phyloP scores from a whole-genome alignment of 2,329 filamentous ascomycete species.

The Talaromyces sp. region DNA sequence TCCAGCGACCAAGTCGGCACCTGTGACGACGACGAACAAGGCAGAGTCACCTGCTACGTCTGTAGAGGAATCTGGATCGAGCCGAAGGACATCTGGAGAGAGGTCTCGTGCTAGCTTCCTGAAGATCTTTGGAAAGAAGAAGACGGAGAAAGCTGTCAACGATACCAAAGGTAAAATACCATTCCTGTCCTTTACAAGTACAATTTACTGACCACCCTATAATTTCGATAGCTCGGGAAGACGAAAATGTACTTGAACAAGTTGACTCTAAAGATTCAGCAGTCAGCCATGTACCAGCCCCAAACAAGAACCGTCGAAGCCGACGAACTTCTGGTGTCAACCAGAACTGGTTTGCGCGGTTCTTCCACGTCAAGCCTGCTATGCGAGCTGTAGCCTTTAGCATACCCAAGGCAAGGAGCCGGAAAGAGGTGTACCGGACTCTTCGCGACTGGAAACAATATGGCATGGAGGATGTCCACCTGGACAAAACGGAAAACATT shows the following conservation, averaged over 20 bases:
- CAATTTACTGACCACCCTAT: neutral
- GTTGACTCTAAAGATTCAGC: slow-evolving; percentile 4
- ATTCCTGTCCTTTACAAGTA: neutral
- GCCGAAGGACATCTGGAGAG: slow-evolving; percentile 16
- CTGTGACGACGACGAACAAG: slow-evolving; percentile 19
- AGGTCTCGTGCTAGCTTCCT: slow-evolving; percentile 39
- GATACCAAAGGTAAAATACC: slow-evolving; percentile 33
- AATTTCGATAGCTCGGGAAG: neutral
- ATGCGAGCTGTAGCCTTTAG: slow-evolving; percentile 69
- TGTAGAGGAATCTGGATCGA: slow-evolving; percentile 3
- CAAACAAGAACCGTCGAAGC: slow-evolving; percentile 23
- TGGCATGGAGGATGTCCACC: slow-evolving; percentile 72
- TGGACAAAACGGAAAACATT: slow-evolving; percentile 73
- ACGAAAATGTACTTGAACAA: neutral
- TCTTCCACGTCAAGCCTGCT: slow-evolving; percentile 85
- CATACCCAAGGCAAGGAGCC: slow-evolving; percentile 64
- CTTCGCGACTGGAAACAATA: slow-evolving; percentile 75
- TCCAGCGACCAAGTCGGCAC: slow-evolving; percentile 20
- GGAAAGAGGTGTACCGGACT: slow-evolving; percentile 69
- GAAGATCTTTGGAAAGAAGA: slow-evolving; percentile 49
- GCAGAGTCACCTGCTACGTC: slow-evolving; percentile 9
- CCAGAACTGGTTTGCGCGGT: slow-evolving; percentile 81
- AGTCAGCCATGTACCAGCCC: slow-evolving; percentile 1
- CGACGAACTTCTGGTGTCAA: slow-evolving; percentile 21
- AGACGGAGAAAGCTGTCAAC: slow-evolving; percentile 29